phyloP scores from a whole-genome alignment of 2,329 filamentous ascomycete genomes.

The Calonectria crousiana region DNA sequence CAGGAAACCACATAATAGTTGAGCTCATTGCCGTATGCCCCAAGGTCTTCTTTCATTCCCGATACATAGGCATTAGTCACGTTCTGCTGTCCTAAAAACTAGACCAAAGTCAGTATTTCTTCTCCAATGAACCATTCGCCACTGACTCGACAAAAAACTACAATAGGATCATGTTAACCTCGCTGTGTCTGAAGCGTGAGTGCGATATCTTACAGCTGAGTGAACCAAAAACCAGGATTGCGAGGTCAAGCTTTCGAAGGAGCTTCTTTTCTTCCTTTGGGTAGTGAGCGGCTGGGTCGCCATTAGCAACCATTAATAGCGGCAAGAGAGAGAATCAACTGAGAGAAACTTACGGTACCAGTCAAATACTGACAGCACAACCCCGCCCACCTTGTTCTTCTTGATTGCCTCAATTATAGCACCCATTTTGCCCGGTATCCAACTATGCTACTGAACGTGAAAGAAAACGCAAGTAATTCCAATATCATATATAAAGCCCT shows the following conservation, averaged over 20 bases:
- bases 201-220: constrained; percentile 38
- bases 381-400: constrained; percentile 38
- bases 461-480: background rate
- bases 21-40: constrained; percentile 49
- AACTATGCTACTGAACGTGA: background rate
- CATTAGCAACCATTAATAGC: background rate
- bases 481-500: constrained; percentile 9
- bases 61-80: constrained; percentile 52
- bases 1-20: constrained; percentile 40
- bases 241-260: constrained; percentile 42
- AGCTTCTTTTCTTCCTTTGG: constrained; percentile 39
- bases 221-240: constrained; percentile 40
- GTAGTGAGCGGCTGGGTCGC: constrained; percentile 39
- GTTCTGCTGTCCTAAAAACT: constrained; percentile 30
- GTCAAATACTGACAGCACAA: constrained; percentile 45
- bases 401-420: constrained; percentile 22
- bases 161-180: background rate
- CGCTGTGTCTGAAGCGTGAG: background rate
- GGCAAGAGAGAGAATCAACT: background rate
- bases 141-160: constrained; percentile 13
- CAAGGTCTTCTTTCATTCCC: constrained; percentile 50
- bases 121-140: background rate
- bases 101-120: background rate
- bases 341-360: constrained; percentile 41
- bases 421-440: background rate